Base-by-base conservation (phyloP, 768 basidiomycete species). In the Boletus sensibilis region DNA sequence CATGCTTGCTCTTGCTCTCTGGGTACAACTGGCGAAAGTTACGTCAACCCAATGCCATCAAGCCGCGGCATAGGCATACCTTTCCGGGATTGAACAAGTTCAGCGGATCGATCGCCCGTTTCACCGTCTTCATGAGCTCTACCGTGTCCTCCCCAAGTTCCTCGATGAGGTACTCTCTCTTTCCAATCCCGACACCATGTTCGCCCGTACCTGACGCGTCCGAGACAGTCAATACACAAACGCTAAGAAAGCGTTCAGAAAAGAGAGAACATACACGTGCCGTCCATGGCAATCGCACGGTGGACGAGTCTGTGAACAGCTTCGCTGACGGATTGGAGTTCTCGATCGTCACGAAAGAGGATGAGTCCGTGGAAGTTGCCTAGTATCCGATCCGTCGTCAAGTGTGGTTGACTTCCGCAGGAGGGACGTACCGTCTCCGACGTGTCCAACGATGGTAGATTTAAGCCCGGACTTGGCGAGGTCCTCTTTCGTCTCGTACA, bases 31-130 rank as follows among this genome's bases (percentile, higher is more conserved):
- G 38, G 8, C 13, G 1, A 5, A 5, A 20, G 5, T 6, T 43
- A n/a, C 39, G 39, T 64, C 50, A 59, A 37, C 31, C 9, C 14
- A 23, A 34, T 13, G 7, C 14, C 25, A 39, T 34, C 39, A n/a
- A 14, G 37, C 18, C 11, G 21, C 14, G 6, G n/a, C 6, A 12
- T 13, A 23, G 38, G 53, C 66, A 27, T 25, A 76, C 77, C 73
- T 95, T 94, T 40, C 89, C 92, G 8, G 94, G 94, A 68, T 96
- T 97, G 71, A 94, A 79, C 47, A 97, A 75, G 64, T 89, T 85
- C 45, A 82, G 66, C 1, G 94, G 93, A 70, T 96, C 94, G 13
- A 94, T 75, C 3, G 86, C 80, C 39, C 74, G 73, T 72, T 96
- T 98, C 64, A 97, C 79, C n/a, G 79, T 82, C 75, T 83, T 85